phyloP scores from a whole-genome alignment of 345 rosid genomes.

The Draba incana region DNA sequence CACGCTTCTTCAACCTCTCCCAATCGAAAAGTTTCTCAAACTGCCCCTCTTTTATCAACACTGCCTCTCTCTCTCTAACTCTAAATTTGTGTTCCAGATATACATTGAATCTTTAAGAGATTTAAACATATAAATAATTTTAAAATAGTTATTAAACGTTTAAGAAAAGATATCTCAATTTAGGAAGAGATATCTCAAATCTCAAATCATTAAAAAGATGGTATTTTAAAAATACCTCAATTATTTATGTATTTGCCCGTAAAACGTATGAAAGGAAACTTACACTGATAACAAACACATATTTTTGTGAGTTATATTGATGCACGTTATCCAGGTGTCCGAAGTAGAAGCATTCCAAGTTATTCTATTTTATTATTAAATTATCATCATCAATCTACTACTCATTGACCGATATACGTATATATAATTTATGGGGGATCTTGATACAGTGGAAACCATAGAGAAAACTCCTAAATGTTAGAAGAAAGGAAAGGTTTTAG shows the following conservation, averaged over 20 bases:
- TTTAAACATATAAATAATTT: not conserved
- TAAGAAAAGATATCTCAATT: too few species aligned
- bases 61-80: constrained; percentile 5
- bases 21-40: constrained; percentile 39
- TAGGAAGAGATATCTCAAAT: not conserved
- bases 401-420: constrained; percentile 4
- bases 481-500: too few species aligned
- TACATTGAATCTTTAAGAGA: not conserved
- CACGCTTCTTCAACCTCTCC: constrained; percentile 42
- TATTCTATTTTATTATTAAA: constrained; percentile 11
- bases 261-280: constrained; percentile 17
- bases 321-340: constrained; percentile 30
- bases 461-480: not conserved
- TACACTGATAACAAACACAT: constrained; percentile 1
- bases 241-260: not conserved
- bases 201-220: not conserved
- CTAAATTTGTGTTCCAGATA: not conserved
- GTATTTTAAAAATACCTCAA: not conserved
- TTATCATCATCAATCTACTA: constrained; percentile 4
- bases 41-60: constrained; percentile 32
- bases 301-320: constrained; percentile 5
- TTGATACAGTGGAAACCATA: constrained; percentile 13
- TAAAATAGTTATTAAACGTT: not conserved
- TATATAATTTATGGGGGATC: not conserved
- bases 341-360: constrained; percentile 8